These are phyloP conservation scores for Lentinus tigrinus DNA, from an alignment of 768 basidiomycete genomes.

Conservation along the genomic window DNA sequence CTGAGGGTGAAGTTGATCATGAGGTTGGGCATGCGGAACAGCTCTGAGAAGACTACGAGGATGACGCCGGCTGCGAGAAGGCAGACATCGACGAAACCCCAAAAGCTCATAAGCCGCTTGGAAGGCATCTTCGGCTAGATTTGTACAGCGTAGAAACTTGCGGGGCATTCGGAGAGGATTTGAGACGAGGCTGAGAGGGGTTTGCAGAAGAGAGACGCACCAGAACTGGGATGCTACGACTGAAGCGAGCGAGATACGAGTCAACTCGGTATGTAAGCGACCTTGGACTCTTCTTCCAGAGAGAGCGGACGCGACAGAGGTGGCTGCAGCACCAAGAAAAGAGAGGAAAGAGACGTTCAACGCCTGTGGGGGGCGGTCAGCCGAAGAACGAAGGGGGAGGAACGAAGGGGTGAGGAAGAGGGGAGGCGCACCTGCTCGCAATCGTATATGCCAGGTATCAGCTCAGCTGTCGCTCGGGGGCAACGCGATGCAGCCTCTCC, in stretches of 20 bases:
- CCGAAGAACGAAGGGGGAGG: slow-evolving; percentile 30
- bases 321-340: slow-evolving; percentile 43
- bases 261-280: slow-evolving; percentile 22
- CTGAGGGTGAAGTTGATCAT: slow-evolving; percentile 73
- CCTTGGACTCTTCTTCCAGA: slow-evolving; percentile 46
- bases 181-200: background rate
- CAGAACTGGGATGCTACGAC: slow-evolving; percentile 14
- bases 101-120: slow-evolving; percentile 62
- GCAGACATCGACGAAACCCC: slow-evolving; percentile 68
- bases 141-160: slow-evolving; percentile 25
- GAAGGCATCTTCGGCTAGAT: slow-evolving; percentile 60
- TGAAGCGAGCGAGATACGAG: slow-evolving; percentile 15
- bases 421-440: slow-evolving; percentile 16
- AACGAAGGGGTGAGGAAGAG: slow-evolving; percentile 14
- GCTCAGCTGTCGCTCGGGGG: slow-evolving; percentile 6
- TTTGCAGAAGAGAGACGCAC: background rate
- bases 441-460: no score
- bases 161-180: background rate
- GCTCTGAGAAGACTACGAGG: slow-evolving; percentile 62
- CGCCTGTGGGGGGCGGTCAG: slow-evolving; percentile 47
- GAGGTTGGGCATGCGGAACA: slow-evolving; percentile 69
- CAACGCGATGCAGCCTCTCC: background rate
- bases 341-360: slow-evolving; percentile 62
- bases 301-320: slow-evolving; percentile 45
- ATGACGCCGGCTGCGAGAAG: slow-evolving; percentile 71